Conservation (phyloP, 352 stramenopile genomes). For the Phytophthora vignae region DNA sequence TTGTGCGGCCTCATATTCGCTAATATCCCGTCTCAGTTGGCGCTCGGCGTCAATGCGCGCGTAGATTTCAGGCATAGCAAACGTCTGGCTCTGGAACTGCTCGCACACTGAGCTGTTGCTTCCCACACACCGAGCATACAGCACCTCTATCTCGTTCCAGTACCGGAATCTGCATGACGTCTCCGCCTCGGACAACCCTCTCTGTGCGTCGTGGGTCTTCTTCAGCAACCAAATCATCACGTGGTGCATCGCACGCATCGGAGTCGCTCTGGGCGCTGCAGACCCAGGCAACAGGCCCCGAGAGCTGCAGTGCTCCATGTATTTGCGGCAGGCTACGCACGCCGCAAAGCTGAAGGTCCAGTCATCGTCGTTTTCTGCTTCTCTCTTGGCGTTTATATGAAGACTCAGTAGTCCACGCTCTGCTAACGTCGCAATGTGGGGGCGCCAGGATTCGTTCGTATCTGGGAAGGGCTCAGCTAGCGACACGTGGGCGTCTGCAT, state of each 20-base stretch:
- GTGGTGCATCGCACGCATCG: conserved; percentile 41
- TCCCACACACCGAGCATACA: conserved; percentile 47
- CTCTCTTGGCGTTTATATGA: conserved; percentile 34
- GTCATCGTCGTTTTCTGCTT: conserved; percentile 2
- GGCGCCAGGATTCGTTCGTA: conserved; percentile 17
- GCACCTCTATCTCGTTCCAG: conserved; percentile 57
- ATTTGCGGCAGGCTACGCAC: conserved; percentile 48
- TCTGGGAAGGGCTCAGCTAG: conserved; percentile 38
- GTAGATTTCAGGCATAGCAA: conserved; percentile 73
- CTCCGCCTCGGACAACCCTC: not conserved
- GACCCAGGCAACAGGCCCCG: conserved; percentile 7
- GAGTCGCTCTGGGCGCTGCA: conserved; percentile 15
- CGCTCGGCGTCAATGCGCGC: conserved; percentile 48
- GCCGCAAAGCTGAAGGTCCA: conserved; percentile 40
- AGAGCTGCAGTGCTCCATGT: conserved; percentile 25
- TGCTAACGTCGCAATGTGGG: conserved; percentile 31
- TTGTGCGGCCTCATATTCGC: conserved; percentile 16
- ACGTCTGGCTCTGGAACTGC: conserved; percentile 29
- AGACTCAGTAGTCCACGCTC: conserved; percentile 44
- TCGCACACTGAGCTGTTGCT: conserved; percentile 6
- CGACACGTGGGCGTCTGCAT: conserved; percentile 14
- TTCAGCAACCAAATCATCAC: conserved; percentile 73
- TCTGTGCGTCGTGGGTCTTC: conserved; percentile 20
- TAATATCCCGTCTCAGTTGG: conserved; percentile 43
- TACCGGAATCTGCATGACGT: conserved; percentile 55